Percentiles rank a stretch among this genome's conserved stretches.
These are phyloP conservation scores for Wickerhamomyces silvicola DNA, from an alignment of 805 yeast genomes.

Conservation along the genomic window DNA sequence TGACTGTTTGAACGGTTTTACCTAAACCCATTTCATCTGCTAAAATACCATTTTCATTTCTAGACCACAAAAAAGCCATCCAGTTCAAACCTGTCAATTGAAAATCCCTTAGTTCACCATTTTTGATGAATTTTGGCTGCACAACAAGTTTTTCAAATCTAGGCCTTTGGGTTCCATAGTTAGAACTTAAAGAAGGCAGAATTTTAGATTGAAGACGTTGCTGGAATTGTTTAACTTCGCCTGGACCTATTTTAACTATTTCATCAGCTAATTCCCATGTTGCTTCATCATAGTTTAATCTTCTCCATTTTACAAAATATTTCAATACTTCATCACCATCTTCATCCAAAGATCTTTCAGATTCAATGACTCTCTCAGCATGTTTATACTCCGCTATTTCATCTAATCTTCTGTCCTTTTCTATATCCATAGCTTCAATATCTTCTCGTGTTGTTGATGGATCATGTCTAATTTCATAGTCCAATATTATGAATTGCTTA, in stretches of 20 bases:
- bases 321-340: constrained; percentile 62
- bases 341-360: constrained; percentile 60
- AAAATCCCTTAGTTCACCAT: constrained; percentile 92
- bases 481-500: constrained; percentile 65
- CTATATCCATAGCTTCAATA: constrained; percentile 88
- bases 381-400: constrained; percentile 76
- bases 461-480: constrained; percentile 71
- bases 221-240: constrained; percentile 77
- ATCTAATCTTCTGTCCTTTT: constrained; percentile 77
- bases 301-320: constrained; percentile 89
- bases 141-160: constrained; percentile 76
- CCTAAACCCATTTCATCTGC: constrained; percentile 99
- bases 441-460: constrained; percentile 85
- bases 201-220: constrained; percentile 77
- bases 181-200: constrained; percentile 72
- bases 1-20: constrained; percentile 94
- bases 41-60: constrained; percentile 93
- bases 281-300: constrained; percentile 89
- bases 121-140: constrained; percentile 87
- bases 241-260: constrained; percentile 79
- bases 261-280: constrained; percentile 94
- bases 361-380: constrained; percentile 86
- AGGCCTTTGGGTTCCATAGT: constrained; percentile 73
- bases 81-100: constrained; percentile 97
- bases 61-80: constrained; percentile 99